These are phyloP conservation scores for Trifolium pratense DNA, from an alignment of 306 rosid species.

Conservation along the genomic window DNA sequence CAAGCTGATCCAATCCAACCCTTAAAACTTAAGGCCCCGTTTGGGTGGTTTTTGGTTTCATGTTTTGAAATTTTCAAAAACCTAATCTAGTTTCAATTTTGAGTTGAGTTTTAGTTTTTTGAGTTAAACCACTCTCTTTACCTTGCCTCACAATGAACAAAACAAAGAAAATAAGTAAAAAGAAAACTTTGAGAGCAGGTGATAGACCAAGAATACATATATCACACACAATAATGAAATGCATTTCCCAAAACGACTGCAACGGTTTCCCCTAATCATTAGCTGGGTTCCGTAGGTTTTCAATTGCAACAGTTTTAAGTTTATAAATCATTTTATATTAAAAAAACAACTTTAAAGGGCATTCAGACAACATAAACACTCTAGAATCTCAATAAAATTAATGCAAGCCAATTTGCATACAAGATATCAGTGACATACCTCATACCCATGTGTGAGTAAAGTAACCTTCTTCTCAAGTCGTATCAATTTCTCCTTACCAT, in stretches of 20 bases:
- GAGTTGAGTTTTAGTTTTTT: no score
- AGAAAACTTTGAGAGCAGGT: no score
- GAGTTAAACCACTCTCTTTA: no score
- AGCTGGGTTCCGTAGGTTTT: constrained; percentile 3
- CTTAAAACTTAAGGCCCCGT: no score
- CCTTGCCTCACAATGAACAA: no score
- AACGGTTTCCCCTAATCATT: background rate
- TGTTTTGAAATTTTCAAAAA: no score
- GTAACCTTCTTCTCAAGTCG: constrained; percentile 81
- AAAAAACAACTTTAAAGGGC: constrained; percentile 24
- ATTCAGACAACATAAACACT: constrained; percentile 10
- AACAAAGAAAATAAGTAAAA: no score
- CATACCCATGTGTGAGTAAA: constrained; percentile 85
- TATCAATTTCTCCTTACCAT: constrained; percentile 73
- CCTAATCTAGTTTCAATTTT: no score
- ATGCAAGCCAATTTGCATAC: constrained; percentile 3
- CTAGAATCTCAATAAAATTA: background rate
- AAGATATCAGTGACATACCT: constrained; percentile 61
- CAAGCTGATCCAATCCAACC: no score
- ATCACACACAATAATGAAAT: background rate
- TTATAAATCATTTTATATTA: constrained; percentile 17
- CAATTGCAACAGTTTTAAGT: constrained; percentile 24
- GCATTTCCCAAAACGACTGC: constrained; percentile 7
- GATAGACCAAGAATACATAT: no score
- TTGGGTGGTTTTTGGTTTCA: no score